Base-by-base conservation (phyloP, 2,329 filamentous ascomycete genomes). In the Phaeophleospora eucalypticola region DNA sequence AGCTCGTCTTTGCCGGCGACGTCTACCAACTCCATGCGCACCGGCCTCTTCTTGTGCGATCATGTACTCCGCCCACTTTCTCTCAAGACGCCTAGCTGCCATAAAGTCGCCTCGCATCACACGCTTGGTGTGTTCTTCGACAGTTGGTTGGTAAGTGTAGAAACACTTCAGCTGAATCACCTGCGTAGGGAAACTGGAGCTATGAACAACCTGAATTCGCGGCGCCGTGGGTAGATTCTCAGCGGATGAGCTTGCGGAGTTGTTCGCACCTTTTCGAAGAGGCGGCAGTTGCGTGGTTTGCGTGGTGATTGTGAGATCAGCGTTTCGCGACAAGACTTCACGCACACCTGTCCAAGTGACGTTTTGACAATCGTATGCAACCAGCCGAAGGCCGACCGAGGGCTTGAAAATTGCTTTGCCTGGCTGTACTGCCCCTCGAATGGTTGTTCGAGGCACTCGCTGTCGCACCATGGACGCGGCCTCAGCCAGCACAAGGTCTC, bases 21-120 rank as follows among this genome's bases (percentile, higher is more conserved):
- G 76, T 2, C 78, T 73, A 4, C 86, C 82, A 1, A 77, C 78
- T 2, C 84, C 88, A 2, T 72, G 75, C 2, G 79, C 79, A 2
- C 84, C 86, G 0, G 86, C 87, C 65, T 96, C 91, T 66, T 95
- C 89, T 41, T 81, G 87, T 14, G 87, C 83, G 70, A 94, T 87
- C 89, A 96, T 96, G 66, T 89, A 95, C 45, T 94, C 86, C 0
- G 86, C 85, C 91, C 91, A 97, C 65, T 91, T 94, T 54, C 83
- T 78, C 72, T 95, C 90, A 16, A 97, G 75, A n/a, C 87, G 76
- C 32, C 76, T 77, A 0, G 93, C 93, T 1, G 86, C 78, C 0
- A 76, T 73, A 48, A 89, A 78, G 52, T 95, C 87, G 4, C 88
- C 88, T 3, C 80, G 76, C 42, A 95, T 67, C 0, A 96, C 87